These are phyloP conservation scores for Tardiomyces depauwii DNA, from an alignment of 1,139 yeast species.

Conservation along the genomic window DNA sequence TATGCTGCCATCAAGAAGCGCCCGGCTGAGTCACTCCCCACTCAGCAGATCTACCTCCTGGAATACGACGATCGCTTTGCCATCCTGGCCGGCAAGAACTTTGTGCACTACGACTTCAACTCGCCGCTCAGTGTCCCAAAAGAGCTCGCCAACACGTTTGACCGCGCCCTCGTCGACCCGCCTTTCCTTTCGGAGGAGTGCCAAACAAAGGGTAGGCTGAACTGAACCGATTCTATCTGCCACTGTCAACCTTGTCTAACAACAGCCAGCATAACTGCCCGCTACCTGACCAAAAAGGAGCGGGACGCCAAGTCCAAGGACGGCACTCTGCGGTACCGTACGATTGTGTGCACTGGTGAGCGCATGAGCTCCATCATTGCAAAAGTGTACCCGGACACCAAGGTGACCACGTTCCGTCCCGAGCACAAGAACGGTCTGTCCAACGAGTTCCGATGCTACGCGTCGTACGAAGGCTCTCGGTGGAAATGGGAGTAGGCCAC, in stretches of 20 bases:
- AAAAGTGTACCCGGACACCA: slow-evolving; percentile 52
- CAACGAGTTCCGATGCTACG: slow-evolving; percentile 81
- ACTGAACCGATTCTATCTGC: too few relatives aligned
- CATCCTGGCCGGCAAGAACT: slow-evolving; percentile 56
- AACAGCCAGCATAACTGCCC: slow-evolving; percentile 50
- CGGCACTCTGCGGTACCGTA: slow-evolving; percentile 34
- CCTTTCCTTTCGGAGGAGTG: slow-evolving; percentile 78
- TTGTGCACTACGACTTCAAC: slow-evolving; percentile 65
- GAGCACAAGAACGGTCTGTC: slow-evolving; percentile 78
- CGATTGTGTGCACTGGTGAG: slow-evolving; percentile 79
- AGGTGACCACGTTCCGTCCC: slow-evolving; percentile 57
- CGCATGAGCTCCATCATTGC: slow-evolving; percentile 58
- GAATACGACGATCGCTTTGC: slow-evolving; percentile 73
- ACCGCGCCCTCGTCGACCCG: slow-evolving; percentile 75
- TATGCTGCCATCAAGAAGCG: slow-evolving; percentile 64
- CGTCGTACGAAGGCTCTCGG: slow-evolving; percentile 49
- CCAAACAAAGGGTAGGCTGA: slow-evolving; percentile 54
- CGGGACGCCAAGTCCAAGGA: slow-evolving; percentile 5
- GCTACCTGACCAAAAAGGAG: slow-evolving; percentile 36
- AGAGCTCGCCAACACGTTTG: slow-evolving; percentile 47
- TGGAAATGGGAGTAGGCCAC: slow-evolving; percentile 32
- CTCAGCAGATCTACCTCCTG: slow-evolving; percentile 46
- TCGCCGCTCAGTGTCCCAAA: slow-evolving; percentile 54
- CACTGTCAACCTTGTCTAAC: not conserved
- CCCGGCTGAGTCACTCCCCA: slow-evolving; percentile 23